Evolutionary conservation across 805 yeast genomes (phyloP).

Genomic region (Yamadazyma endophytica): DNA sequence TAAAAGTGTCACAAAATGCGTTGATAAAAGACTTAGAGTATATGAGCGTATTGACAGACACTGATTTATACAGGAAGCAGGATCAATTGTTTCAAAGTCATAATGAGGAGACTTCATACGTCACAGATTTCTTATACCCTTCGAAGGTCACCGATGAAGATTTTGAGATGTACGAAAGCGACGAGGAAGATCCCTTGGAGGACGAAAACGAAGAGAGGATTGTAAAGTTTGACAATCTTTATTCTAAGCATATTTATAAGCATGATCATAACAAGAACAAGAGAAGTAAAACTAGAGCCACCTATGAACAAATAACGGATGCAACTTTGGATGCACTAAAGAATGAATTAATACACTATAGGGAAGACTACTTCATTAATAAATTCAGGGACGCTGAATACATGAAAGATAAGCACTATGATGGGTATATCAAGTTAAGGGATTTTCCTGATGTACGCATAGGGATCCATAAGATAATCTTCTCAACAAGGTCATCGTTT

Average conservation of each 20-base stretch:
- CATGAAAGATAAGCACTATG: conserved; percentile 26
- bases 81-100: conserved; percentile 36
- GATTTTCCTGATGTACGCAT: conserved; percentile 18
- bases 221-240: conserved; percentile 16
- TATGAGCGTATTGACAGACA: conserved; percentile 46
- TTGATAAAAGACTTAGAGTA: conserved; percentile 50
- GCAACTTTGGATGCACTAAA: background rate
- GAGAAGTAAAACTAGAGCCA: conserved; percentile 10
- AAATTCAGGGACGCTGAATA: background rate
- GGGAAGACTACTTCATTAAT: background rate
- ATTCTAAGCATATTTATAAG: conserved; percentile 12
- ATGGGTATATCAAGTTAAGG: conserved; percentile 26
- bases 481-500: conserved; percentile 26
- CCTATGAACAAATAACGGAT: conserved; percentile 12
- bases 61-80: conserved; percentile 32
- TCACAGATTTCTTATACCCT: conserved; percentile 26
- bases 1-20: conserved; percentile 44
- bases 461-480: conserved; percentile 33
- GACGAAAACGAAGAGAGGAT: conserved; percentile 9
- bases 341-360: background rate
- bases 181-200: conserved; percentile 10
- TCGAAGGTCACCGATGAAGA: conserved; percentile 7
- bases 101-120: conserved; percentile 22
- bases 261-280: conserved; percentile 12
- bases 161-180: conserved; percentile 13